Evolutionary conservation across 176 grass and related monocot species (phyloP), one percentile per base, ranked within the genome.

Genomic region (Triticum urartu): DNA sequence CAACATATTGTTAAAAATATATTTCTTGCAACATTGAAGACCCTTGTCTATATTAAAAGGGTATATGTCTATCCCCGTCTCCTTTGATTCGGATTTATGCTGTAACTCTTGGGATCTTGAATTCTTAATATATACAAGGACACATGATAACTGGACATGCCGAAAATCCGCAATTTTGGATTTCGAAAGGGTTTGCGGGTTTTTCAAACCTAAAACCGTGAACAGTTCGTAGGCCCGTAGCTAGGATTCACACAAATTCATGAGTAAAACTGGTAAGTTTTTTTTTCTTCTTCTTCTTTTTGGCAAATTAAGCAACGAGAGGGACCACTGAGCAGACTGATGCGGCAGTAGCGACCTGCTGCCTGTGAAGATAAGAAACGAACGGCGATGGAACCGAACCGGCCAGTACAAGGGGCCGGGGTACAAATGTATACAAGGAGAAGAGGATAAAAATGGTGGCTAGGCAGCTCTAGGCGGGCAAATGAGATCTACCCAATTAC

Each of bases 301-400:
- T 34, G 30, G 32, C 28, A 68, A 33, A 68, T 68, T 34, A 68
- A 72, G 11, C 36, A 43, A 9, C 38, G 5, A 43, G 21, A 43
- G 10, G 69, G 34, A 10, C 69, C 69, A 30, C 5, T 67, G 12
- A 17, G 13, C 21, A 72, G 18, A 24, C 2, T 71, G 34, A n/a
- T 14, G 38, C 10, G 6, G 70, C 70, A 18, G 68, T 14, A 9
- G 32, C 5, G 22, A 10, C 11, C 5, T 47, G 40, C 71, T 74
- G n/a, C 5, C 6, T 17, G 40, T 17, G 38, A 8, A 26, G 71
- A 74, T 74, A 47, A 74, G 22, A 26, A 74, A 74, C 39, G 71
- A 22, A 74, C 40, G 71, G 71, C 26, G 39, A 48, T 75, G 72
- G 71, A 75, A 75, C 39, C 21, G 71, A 75, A 75, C 39, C 21